phyloP scores from a whole-genome alignment of 139 green algal genomes.

The Picochlorum sp. region DNA sequence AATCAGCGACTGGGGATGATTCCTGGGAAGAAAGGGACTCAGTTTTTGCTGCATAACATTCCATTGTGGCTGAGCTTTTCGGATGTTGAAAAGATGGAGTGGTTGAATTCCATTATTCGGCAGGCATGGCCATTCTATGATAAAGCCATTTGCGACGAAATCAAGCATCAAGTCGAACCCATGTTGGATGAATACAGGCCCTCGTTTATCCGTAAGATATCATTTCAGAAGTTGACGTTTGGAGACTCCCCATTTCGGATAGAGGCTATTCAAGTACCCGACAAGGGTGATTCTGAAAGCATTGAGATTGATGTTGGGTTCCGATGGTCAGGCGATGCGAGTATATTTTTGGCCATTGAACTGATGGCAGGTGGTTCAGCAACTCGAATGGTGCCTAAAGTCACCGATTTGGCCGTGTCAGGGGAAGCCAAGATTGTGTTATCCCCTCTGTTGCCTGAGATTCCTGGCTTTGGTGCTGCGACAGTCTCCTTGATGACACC shows the following conservation, averaged over 20 bases:
- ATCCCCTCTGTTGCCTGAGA: conserved; percentile 45
- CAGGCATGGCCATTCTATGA: conserved; percentile 84
- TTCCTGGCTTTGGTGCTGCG: conserved; percentile 75
- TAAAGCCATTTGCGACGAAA: conserved; percentile 54
- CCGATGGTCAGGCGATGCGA: conserved; percentile 73
- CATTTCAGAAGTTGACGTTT: conserved; percentile 80
- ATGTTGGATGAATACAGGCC: conserved; percentile 59
- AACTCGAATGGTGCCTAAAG: conserved; percentile 70
- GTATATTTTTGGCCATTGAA: conserved; percentile 78
- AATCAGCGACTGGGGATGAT: conserved; percentile 24
- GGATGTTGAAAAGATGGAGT: conserved; percentile 77
- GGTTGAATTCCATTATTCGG: conserved; percentile 68
- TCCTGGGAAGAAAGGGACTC: conserved; percentile 68
- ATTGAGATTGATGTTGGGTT: conserved; percentile 63
- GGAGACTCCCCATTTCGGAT: conserved; percentile 66
- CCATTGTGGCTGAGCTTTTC: conserved; percentile 66
- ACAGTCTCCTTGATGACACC: conserved; percentile 27
- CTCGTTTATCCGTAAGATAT: conserved; percentile 64
- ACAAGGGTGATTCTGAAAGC: conserved; percentile 20
- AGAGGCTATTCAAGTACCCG: conserved; percentile 39
- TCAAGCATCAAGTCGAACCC: conserved; percentile 72
- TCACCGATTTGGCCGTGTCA: conserved; percentile 69
- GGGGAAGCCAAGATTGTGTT: conserved; percentile 51
- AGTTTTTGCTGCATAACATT: conserved; percentile 53
- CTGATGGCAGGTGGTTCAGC: conserved; percentile 41